Conservation (phyloP, 2,329 filamentous ascomycete species). For the Botrytis squamosa region DNA sequence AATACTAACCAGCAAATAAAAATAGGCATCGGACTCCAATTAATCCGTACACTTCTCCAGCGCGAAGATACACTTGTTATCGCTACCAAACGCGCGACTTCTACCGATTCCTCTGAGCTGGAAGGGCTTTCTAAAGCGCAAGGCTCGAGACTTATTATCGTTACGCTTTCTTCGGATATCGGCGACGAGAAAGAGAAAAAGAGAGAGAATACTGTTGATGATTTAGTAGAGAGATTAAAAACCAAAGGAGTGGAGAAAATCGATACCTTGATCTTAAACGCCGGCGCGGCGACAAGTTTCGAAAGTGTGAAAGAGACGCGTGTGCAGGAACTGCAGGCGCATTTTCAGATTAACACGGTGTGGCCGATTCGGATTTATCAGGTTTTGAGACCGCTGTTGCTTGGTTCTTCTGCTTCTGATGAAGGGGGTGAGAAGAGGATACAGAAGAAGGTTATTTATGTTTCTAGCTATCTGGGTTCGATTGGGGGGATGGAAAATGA, state of each 20-base stretch:
- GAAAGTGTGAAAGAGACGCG: no score
- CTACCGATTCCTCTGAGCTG: slow-evolving; percentile 22
- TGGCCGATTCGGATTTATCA: slow-evolving; percentile 47
- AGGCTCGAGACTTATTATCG: neutral
- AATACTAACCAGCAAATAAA: neutral
- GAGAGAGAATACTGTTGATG: fast-evolving
- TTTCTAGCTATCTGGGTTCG: slow-evolving; percentile 36
- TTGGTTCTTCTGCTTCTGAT: neutral
- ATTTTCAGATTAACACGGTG: slow-evolving; percentile 48
- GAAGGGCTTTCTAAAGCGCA: neutral
- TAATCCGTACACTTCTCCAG: slow-evolving; percentile 40
- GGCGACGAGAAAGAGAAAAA: fast-evolving
- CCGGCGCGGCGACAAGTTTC: slow-evolving; percentile 37
- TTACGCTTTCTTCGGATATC: neutral
- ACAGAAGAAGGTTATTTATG: slow-evolving; percentile 43
- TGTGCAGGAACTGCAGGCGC: slow-evolving; percentile 9
- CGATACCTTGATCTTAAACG: slow-evolving; percentile 53
- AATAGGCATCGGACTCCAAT: slow-evolving; percentile 39
- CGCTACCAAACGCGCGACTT: slow-evolving; percentile 41
- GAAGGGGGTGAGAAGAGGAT: slow-evolving; percentile 21
- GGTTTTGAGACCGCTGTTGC: slow-evolving; percentile 43
- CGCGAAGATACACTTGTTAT: slow-evolving; percentile 43
- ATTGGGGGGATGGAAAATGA: slow-evolving; percentile 29
- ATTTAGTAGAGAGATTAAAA: neutral
- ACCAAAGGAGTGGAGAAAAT: slow-evolving; percentile 42